Evolutionary conservation across 1,284 basidiomycete species (phyloP), one percentile per base, ranked within the genome.

Genomic region (Phellopilus nigrolimitatus): DNA sequence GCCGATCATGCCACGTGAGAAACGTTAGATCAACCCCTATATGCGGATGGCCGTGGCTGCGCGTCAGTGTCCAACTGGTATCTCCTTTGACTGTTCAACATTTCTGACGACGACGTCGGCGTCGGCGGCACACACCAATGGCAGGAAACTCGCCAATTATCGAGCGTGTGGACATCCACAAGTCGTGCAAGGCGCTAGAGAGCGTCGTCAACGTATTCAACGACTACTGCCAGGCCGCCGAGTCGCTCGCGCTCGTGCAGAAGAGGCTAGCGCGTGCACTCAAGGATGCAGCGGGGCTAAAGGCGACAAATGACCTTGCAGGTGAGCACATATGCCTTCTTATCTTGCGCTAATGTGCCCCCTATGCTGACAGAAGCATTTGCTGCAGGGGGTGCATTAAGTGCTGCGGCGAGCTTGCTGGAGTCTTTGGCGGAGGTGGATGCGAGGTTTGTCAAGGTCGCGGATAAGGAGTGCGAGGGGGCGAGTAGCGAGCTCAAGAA

Each of bases 171-270:
- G 86, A 89, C 56, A 75, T 89, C 17, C 87, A 88, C 71, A 88
- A 84, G 64, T 80, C 84, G 3, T 88, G 87, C 73, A 84, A 82
- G 63, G 76, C 83, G 7, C 70, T 89, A 49, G 87, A 90, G 60
- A 69, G 71, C 7, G 74, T 88, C 31, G 74, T 87, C 50, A 76
- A 73, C 58, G 67, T 80, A 46, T 71, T 90, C 53, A 80, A 79
- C 59, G 84, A 88, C 64, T 89, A 89, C 61, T 84, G 79, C 61
- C 83, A 88, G 60, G 79, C 82, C 3, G 76, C 76, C 3, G 73
- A 72, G 24, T 76, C 79, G 4, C 71, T 84, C n/a, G 78, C 79
- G 3, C 59, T 71, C 2, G 65, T 86, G 22, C 83, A 89, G 73
- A 88, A 84, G 77, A 88, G 82, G 65, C 69, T 90, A 1, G 74